Evolutionary conservation across 2,329 filamentous ascomycete species (phyloP), one percentile per base, ranked within the genome.

Genomic region (Diaporthe humulicola): DNA sequence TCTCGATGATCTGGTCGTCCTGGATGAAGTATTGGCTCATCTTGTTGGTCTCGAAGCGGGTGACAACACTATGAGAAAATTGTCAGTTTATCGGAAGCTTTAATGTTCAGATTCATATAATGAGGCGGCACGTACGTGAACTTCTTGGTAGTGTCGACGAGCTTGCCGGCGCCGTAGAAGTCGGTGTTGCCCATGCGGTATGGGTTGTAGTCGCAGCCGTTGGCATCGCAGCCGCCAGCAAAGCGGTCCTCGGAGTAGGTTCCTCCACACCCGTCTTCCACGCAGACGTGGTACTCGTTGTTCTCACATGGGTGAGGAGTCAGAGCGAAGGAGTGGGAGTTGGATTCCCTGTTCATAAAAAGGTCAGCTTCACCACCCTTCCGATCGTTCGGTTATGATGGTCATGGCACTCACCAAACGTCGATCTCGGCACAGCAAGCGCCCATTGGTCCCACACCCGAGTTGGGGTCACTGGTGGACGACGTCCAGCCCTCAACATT

Each of bases 201-300:
- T 36, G 88, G 84, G 86, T 92, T 92, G 86, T 90, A 92, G 80
- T 92, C 91, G 79, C 91, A 93, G 28, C 91, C 91, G 77, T 91
- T 89, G 74, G 89, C 88, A 81, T 93, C 91, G 83, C 91, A 93
- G 57, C 87, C 82, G 74, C 90, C 90, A 19, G 81, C 83, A 80
- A 91, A 91, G 77, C 90, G 89, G 76, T 87, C 82, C 70, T 81
- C 79, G 2, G 83, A 85, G 79, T 86, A 88, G 42, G 86, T 85
- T 66, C 86, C 89, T 73, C 89, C 89, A 77, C 88, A 90, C 19
- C 76, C 76, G 69, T 84, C 81, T 33, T 83, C 82, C 0, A 79
- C 80, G 85, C 89, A 91, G 30, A 78, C 77, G 60, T 78, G 74
- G 78, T 82, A 85, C 75, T 85, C 86, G 33, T 83, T 79, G 38